Percentiles rank a stretch among this genome's conserved stretches.
These are phyloP conservation scores for Tubosaeta sp. DNA, from an alignment of 768 basidiomycete genomes.

Conservation along the genomic window DNA sequence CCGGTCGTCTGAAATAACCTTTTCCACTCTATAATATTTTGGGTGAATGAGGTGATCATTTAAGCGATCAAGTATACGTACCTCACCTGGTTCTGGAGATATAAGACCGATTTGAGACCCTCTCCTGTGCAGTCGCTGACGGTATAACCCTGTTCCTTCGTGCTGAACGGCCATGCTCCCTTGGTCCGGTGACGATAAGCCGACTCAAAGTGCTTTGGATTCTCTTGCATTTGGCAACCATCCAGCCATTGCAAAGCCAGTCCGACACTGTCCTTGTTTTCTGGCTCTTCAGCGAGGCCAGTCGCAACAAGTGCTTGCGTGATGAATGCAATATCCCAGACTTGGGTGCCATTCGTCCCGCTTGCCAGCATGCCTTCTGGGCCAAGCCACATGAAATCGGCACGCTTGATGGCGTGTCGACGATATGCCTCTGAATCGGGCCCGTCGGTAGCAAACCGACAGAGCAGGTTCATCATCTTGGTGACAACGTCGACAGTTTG, in stretches of 20 bases:
- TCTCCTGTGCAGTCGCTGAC: slow-evolving; percentile 96
- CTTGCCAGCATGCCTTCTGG: slow-evolving; percentile 91
- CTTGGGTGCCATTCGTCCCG: slow-evolving; percentile 91
- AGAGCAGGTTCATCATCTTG: slow-evolving; percentile 93
- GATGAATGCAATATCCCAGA: slow-evolving; percentile 94
- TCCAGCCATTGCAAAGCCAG: slow-evolving; percentile 74
- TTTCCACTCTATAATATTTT: slow-evolving; percentile 54
- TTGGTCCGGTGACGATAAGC: slow-evolving; percentile 65
- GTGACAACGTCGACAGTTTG: slow-evolving; percentile 90
- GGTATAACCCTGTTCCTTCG: slow-evolving; percentile 89
- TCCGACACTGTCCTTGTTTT: slow-evolving; percentile 59
- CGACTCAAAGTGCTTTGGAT: slow-evolving; percentile 59
- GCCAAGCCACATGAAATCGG: slow-evolving; percentile 94
- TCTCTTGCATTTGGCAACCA: slow-evolving; percentile 60
- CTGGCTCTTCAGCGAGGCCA: slow-evolving; percentile 68
- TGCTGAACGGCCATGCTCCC: slow-evolving; percentile 84
- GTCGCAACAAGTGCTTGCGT: slow-evolving; percentile 89
- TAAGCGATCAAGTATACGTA: slow-evolving; percentile 33
- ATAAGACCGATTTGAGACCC: slow-evolving; percentile 86
- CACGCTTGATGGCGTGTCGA: slow-evolving; percentile 67
- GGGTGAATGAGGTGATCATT: background rate
- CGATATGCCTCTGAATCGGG: slow-evolving; percentile 71
- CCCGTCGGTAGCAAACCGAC: slow-evolving; percentile 72
- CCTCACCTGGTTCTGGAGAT: slow-evolving; percentile 81
- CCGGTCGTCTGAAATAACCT: slow-evolving; percentile 69